Base-by-base conservation (phyloP, 768 basidiomycete genomes). In the Pisolithus sp. region DNA sequence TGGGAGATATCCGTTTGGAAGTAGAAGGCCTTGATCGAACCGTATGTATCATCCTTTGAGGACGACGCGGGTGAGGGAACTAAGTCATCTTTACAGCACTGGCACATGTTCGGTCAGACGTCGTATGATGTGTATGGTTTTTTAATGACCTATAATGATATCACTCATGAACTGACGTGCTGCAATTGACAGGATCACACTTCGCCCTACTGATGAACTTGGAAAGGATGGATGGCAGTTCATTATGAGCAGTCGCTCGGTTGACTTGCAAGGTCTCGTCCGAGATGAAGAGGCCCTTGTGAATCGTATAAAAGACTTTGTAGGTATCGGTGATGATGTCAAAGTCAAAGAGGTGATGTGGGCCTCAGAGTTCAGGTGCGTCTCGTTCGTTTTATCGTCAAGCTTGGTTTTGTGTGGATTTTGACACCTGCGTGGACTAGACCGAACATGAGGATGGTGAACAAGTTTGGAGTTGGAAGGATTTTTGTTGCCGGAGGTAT, bases 1-100 rank as follows among this genome's bases (percentile, higher is more conserved):
- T 67, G 7, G 76, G 68, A 2, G 74, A 80, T 52, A 64, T 77
- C 24, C 54, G 67, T 28, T 39, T 74, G 13, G 49, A 52, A 9
- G 20, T 46, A 0, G 65, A 72, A 36, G 68, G 67, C 0, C 4
- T 73, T 2, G 63, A 65, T 34, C 53, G 59, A 30, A 51, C 57
- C 5, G 70, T 71, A 51, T 23, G 50, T 34, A 17, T 30, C 1
- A 1, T 13, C 30, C 21, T 17, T 39, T 13, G 13, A 3, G 4
- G 2, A 5, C 6, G 37, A 48, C 10, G 3, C 23, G 21, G 13
- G 5, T 23, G 3, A 10, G 4, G 6, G 1, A 10, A 30, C 26
- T 50, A 12, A 46, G 7, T 23, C n/a, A 34, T 13, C 26, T 36
- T n/a, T 7, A 21, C 18, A 63, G 66, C 53, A 62, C 24, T 62